Evolutionary conservation across 805 yeast genomes (phyloP), one percentile per base, ranked within the genome.

Genomic region (Komagataella pseudopastoris): DNA sequence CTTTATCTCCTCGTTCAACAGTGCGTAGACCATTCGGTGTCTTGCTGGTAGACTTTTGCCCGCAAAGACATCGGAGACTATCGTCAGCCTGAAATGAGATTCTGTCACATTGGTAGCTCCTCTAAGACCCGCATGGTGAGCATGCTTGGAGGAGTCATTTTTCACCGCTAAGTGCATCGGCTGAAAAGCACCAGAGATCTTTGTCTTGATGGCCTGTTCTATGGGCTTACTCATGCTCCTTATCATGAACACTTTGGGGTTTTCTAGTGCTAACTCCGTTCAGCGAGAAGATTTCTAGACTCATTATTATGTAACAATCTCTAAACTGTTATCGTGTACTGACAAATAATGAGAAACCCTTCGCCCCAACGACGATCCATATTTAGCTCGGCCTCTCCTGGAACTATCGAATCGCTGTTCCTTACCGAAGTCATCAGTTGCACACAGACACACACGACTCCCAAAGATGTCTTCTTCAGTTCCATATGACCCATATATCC

Each of bases 121-220:
- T 51, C 81, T 75, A 70, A 88, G 75, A 1, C 95, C 89, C 53
- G 81, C 83, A 64, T 91, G 98, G 56, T 87, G 90, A 1, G 89
- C 79, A 65, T 91, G 98, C 62, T 85, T 85, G 65, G 80, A 80
- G 6, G 96, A 87, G 65, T 91, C 97, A 63, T 91, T 91, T 53
- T 70, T 71, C 5, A 91, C 74, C 36, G 69, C 74, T 56, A 77
- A 71, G 56, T 56, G 64, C 6, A 61, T 60, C 20, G 79, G 95
- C 56, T 68, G 59, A 49, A 73, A 72, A 43, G 61, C 64, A 5
- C 58, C 55, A 18, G 63, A 56, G 24, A 83, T 59, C 56, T 80
- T 80, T 2, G 61, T 54, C 45, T 67, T 63, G 45, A 83, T 79
- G 46, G 69, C 60, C 44, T 62, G 60, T 52, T 80, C 81, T n/a